These are phyloP conservation scores for Penicillium egyptiacum DNA, from an alignment of 495 filamentous ascomycete species.

Conservation along the genomic window DNA sequence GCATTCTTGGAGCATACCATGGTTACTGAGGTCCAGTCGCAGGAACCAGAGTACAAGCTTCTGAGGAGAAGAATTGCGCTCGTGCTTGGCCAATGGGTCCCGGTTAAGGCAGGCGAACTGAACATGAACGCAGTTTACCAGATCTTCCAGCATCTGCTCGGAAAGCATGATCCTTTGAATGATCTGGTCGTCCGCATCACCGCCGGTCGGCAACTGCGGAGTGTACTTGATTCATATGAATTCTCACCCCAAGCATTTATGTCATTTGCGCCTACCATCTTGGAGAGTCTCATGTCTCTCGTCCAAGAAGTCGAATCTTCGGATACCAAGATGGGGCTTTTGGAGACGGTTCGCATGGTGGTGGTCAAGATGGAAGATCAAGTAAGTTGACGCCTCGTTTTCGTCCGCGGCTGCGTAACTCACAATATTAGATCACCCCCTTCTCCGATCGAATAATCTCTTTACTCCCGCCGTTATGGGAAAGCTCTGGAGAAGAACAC, in stretches of 20 bases:
- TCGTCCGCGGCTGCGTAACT: slow-evolving; percentile 11
- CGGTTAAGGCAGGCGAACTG: slow-evolving; percentile 63
- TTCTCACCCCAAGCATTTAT: slow-evolving; percentile 69
- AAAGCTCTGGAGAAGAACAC: slow-evolving; percentile 73
- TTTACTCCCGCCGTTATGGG: slow-evolving; percentile 82
- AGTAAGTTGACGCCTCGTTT: slow-evolving; percentile 41
- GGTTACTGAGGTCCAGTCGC: slow-evolving; percentile 73
- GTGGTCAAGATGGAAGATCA: slow-evolving; percentile 76
- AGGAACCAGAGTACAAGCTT: slow-evolving; percentile 75
- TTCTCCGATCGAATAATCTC: slow-evolving; percentile 80
- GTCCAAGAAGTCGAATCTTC: slow-evolving; percentile 77
- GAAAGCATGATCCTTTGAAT: slow-evolving; percentile 72
- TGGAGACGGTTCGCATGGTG: slow-evolving; percentile 78
- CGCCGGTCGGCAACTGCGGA: slow-evolving; percentile 78
- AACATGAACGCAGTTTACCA: slow-evolving; percentile 76
- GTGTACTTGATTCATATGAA: slow-evolving; percentile 78
- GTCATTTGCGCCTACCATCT: slow-evolving; percentile 68
- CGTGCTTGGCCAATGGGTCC: slow-evolving; percentile 84
- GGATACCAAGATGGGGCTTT: slow-evolving; percentile 82
- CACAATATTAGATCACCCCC: slow-evolving; percentile 51
- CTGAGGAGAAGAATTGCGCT: slow-evolving; percentile 87
- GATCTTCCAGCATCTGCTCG: slow-evolving; percentile 85
- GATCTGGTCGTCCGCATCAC: slow-evolving; percentile 92
- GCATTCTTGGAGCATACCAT: slow-evolving; percentile 70
- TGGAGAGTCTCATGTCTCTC: slow-evolving; percentile 69